Percentiles rank a stretch among this genome's conserved stretches.
Evolutionary conservation across 305 asterid species (phyloP).

Genomic region (Plantago rigida): DNA sequence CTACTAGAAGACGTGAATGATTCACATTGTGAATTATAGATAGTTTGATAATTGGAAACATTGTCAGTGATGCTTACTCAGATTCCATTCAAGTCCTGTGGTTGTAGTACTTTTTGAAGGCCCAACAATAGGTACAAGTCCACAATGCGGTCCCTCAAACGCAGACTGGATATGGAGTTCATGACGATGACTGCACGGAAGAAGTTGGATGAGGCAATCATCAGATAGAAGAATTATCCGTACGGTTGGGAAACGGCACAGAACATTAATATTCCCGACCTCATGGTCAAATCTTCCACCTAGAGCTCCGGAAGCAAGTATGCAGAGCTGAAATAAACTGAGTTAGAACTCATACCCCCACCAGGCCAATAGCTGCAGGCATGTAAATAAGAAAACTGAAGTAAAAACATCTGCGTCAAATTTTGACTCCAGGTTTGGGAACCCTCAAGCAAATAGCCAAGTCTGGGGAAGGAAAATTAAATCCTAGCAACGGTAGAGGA

Average conservation of each 20-base stretch:
- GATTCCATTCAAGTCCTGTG: slow-evolving; percentile 84
- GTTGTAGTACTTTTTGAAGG: slow-evolving; percentile 61
- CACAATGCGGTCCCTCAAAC: slow-evolving; percentile 83
- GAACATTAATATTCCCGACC: slow-evolving; percentile 70
- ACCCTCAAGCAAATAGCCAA: too few species aligned
- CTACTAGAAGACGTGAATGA: neutral
- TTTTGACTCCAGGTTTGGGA: neutral
- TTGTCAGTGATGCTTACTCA: slow-evolving; percentile 41
- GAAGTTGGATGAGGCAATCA: slow-evolving; percentile 83
- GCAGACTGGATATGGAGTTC: slow-evolving; percentile 51
- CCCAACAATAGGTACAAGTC: slow-evolving; percentile 64
- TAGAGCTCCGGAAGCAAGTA: slow-evolving; percentile 83
- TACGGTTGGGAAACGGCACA: slow-evolving; percentile 50
- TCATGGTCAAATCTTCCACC: slow-evolving; percentile 98
- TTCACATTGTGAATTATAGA: neutral
- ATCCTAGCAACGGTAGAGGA: neutral
- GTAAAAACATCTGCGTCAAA: neutral
- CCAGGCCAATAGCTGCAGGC: slow-evolving; percentile 2
- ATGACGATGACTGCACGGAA: slow-evolving; percentile 55
- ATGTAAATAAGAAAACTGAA: neutral
- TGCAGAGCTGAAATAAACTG: slow-evolving; percentile 47
- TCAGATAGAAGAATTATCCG: slow-evolving; percentile 66
- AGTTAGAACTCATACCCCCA: slow-evolving; percentile 4
- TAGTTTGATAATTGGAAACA: neutral
- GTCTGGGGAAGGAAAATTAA: neutral